Base-by-base conservation (phyloP, 2,329 filamentous ascomycete species). In the Falciphora oryzae region DNA sequence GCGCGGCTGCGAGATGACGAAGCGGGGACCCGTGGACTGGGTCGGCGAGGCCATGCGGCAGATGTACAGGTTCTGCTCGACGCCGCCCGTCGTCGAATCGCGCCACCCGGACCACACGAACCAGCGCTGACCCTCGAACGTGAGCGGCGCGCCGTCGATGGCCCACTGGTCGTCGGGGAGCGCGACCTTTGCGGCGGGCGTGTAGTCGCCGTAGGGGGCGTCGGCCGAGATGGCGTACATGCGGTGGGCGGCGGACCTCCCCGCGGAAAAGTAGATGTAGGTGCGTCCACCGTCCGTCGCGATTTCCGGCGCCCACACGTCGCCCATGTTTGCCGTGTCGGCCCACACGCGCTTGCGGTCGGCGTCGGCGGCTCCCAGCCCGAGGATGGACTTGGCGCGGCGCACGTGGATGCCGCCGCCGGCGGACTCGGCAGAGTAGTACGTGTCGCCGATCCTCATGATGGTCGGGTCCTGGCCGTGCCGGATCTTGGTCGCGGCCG, bases 81-180 rank as follows among this genome's bases (percentile, higher is more conserved):
- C 35, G 61, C 67, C 66, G 44, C 44, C 44, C 44, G 44, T 53
- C 18, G 59, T 31, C 31, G 56, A 59, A 28, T 60, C 65, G 4
- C 28, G 65, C 69, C 70, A 71, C n/a, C 70, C 70, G 22, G 70
- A 71, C 70, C 70, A 71, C 25, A 71, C 70, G 38, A 70, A 71
- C 66, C 67, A 71, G 18, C 68, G 66, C 59, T 66, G 56, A 0
- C 65, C 68, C 29, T 69, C 65, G 10, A 69, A 71, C 25, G 57
- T 65, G 44, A 71, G 69, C 22, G 67, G 56, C 1, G 69, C 64
- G 25, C 69, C 70, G 59, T 71, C 70, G n/a, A 71, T 71, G 28
- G 69, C 69, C 70, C 70, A 71, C 14, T 65, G 59, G 50, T 71
- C 69, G 53, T 70, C 70, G 0, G 70, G 69, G 53, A 71, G 58